Evolutionary conservation across 495 filamentous ascomycete genomes (phyloP).

Genomic region (Penicillium bovifimosum): DNA sequence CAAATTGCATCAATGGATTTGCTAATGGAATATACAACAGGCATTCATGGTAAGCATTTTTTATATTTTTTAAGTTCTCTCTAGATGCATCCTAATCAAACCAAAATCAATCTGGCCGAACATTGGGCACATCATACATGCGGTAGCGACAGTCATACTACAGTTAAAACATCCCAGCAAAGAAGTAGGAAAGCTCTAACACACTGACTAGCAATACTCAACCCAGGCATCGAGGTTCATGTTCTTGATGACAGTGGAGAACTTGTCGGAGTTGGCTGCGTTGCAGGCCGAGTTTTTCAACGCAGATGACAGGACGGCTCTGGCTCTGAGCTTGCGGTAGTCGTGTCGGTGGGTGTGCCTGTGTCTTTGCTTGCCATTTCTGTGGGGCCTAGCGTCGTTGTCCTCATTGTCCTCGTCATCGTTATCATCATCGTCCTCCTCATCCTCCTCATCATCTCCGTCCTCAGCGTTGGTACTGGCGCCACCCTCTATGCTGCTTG

Average conservation of each 20-base stretch:
- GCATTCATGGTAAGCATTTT: too few species aligned
- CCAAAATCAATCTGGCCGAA: background rate
- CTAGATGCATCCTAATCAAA: background rate
- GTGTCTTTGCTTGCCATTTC: background rate
- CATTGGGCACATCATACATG: too few species aligned
- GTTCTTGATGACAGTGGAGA: constrained; percentile 9
- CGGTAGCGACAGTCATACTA: background rate
- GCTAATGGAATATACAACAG: too few species aligned
- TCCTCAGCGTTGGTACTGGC: background rate
- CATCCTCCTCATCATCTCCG: background rate
- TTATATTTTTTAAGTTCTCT: background rate
- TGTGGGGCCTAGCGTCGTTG: background rate
- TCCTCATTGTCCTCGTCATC: background rate
- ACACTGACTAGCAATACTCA: background rate
- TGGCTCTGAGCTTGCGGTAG: background rate
- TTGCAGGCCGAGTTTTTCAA: constrained; percentile 4
- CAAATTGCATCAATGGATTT: too few species aligned
- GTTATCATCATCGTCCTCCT: background rate
- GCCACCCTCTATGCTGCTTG: background rate
- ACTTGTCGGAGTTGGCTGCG: constrained; percentile 1
- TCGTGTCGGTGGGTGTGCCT: background rate
- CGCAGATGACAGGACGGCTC: background rate
- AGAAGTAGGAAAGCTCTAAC: background rate
- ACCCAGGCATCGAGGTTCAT: constrained; percentile 9
- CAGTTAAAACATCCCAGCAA: background rate